A percentile compares a stretch with the other conserved stretches of the same genome.
These are phyloP conservation scores for Rosellinia necatrix DNA, from an alignment of 2,329 filamentous ascomycete genomes.

Conservation along the genomic window DNA sequence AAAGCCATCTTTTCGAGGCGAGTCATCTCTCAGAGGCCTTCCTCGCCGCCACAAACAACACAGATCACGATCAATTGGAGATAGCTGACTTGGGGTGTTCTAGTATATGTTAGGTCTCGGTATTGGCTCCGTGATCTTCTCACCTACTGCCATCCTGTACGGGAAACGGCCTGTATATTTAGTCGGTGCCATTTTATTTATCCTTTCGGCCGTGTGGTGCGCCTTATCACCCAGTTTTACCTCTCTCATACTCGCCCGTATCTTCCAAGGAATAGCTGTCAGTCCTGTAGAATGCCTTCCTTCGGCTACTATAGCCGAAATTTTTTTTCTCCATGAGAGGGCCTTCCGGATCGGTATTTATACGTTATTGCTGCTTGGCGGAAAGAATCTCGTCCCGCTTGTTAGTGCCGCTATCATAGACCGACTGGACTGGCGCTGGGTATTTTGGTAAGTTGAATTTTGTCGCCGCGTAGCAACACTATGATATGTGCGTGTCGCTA, in stretches of 20 bases:
- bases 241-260: constrained; percentile 78
- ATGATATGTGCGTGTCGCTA: constrained; percentile 8
- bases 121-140: constrained; percentile 80
- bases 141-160: constrained; percentile 86
- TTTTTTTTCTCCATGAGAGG: constrained; percentile 93
- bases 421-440: constrained; percentile 82
- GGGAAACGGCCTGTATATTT: constrained; percentile 94
- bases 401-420: constrained; percentile 86
- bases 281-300: constrained; percentile 92
- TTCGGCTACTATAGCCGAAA: constrained; percentile 92
- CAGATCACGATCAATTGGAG: neutral
- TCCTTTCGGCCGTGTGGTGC: constrained; percentile 80
- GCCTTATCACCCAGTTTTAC: constrained; percentile 79
- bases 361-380: constrained; percentile 82
- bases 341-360: constrained; percentile 91
- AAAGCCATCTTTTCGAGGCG: neutral
- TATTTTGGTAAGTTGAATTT: constrained; percentile 69
- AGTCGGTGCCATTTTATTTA: constrained; percentile 75
- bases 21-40: neutral
- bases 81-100: neutral
- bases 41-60: no score
- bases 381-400: constrained; percentile 88
- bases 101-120: constrained; percentile 90
- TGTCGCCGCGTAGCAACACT: neutral
- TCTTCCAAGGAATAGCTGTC: constrained; percentile 86